These are phyloP conservation scores for Ceriops decandra DNA, from an alignment of 345 rosid species.

Conservation along the genomic window DNA sequence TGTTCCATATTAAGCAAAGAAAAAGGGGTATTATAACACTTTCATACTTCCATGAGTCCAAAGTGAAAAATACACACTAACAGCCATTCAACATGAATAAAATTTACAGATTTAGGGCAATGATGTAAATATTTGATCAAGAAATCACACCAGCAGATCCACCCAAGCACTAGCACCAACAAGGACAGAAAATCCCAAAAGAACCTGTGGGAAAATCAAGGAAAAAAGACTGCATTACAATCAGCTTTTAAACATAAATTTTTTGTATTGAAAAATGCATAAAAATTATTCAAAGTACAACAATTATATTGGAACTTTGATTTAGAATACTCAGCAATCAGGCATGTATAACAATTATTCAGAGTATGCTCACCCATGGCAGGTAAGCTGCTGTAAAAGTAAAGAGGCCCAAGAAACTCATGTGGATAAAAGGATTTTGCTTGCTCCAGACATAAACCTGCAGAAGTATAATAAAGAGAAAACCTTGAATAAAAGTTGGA, in stretches of 20 bases:
- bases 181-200: slow-evolving; percentile 89
- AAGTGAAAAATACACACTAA: not conserved
- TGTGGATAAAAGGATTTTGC: slow-evolving; percentile 94
- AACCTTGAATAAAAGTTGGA: not conserved
- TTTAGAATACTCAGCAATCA: not conserved
- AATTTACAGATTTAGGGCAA: not conserved
- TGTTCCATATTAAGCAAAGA: not conserved
- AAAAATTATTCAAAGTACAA: too few species aligned
- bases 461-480: not conserved
- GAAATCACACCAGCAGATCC: slow-evolving; percentile 68
- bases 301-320: not conserved
- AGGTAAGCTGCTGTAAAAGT: slow-evolving; percentile 93
- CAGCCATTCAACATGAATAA: not conserved
- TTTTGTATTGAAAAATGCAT: not conserved
- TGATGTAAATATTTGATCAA: not conserved
- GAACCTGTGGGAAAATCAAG: slow-evolving; percentile 51
- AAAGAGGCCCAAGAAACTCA: slow-evolving; percentile 96
- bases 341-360: not conserved
- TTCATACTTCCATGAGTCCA: not conserved
- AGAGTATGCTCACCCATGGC: slow-evolving; percentile 74
- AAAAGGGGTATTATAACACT: not conserved
- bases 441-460: slow-evolving; percentile 99
- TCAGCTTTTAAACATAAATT: too few species aligned
- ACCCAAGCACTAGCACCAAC: slow-evolving; percentile 98
- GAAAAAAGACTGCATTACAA: not conserved